Evolutionary conservation across 148 eudicot species (phyloP).

Genomic region (Silene uniflora): DNA sequence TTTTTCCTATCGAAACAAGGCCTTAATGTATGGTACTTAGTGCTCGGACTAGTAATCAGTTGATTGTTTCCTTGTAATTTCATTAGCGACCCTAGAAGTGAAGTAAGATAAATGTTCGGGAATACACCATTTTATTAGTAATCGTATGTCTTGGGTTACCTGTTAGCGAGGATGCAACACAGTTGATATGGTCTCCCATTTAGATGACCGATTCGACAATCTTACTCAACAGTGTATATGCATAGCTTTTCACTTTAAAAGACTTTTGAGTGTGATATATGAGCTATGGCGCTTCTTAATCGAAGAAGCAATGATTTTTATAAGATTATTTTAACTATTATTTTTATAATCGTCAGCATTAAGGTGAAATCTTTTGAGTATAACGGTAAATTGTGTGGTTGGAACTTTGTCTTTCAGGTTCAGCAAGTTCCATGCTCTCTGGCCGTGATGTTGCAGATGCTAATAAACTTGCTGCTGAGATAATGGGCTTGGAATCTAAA

Average conservation of each 20-base stretch:
- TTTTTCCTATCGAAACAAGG: no score
- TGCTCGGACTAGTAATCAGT: background rate
- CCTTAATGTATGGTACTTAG: background rate
- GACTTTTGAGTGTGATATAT: background rate
- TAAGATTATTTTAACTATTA: background rate
- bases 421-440: slow-evolving; percentile 87
- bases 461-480: slow-evolving; percentile 49
- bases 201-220: background rate
- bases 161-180: background rate
- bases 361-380: background rate
- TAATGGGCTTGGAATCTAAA: slow-evolving; percentile 37
- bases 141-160: background rate
- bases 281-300: slow-evolving; percentile 5
- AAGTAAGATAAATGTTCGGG: background rate
- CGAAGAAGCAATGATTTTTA: background rate
- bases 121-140: background rate
- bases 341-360: background rate
- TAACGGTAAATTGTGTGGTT: background rate
- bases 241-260: background rate
- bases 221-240: background rate
- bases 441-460: slow-evolving; percentile 61
- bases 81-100: background rate
- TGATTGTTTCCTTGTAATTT: background rate
- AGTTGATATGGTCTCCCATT: background rate
- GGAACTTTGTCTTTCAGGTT: slow-evolving; percentile 34